A percentile compares a stretch with the other conserved stretches of the same genome.
Conservation (phyloP, 2,329 filamentous ascomycete species). For the Exophiala spinifera region DNA sequence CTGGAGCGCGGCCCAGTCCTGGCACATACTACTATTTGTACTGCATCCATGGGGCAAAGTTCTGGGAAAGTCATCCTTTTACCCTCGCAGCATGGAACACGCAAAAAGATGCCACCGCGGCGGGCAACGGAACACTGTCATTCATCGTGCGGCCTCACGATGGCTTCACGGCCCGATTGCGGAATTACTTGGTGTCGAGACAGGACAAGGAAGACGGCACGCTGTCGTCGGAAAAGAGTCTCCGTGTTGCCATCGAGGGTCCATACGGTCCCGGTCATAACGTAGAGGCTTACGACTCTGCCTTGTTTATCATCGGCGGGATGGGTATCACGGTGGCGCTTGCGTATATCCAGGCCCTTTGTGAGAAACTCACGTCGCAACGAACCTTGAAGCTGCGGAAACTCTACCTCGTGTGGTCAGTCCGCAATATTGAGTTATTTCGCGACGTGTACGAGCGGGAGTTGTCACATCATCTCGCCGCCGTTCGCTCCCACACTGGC, state of each 20-base stretch:
- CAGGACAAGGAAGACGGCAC: background rate
- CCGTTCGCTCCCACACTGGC: background rate
- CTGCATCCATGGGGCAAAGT: constrained; percentile 40
- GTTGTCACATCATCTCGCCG: constrained; percentile 10
- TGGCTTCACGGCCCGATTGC: constrained; percentile 49
- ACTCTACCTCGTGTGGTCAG: constrained; percentile 36
- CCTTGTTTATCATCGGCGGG: constrained; percentile 46
- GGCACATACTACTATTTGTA: constrained; percentile 49
- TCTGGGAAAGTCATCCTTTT: constrained; percentile 53
- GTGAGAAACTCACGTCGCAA: constrained; percentile 2
- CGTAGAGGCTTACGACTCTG: constrained; percentile 43
- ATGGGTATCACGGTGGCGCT: constrained; percentile 43
- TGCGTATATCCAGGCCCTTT: constrained; percentile 37
- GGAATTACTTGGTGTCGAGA: constrained; percentile 11
- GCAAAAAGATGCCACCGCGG: too few species aligned
- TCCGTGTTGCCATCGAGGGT: constrained; percentile 45
- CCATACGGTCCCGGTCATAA: constrained; percentile 47
- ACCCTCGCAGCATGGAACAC: constrained; percentile 37
- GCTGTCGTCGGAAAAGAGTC: background rate
- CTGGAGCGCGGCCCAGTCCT: too few species aligned
- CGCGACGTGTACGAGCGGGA: constrained; percentile 30
- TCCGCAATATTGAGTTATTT: constrained; percentile 33
- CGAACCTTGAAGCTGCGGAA: constrained; percentile 29
- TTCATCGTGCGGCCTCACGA: constrained; percentile 51
- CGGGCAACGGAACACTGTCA: background rate